These are phyloP conservation scores for Suhomyces maxii DNA, from an alignment of 1,139 yeast species.

Conservation along the genomic window DNA sequence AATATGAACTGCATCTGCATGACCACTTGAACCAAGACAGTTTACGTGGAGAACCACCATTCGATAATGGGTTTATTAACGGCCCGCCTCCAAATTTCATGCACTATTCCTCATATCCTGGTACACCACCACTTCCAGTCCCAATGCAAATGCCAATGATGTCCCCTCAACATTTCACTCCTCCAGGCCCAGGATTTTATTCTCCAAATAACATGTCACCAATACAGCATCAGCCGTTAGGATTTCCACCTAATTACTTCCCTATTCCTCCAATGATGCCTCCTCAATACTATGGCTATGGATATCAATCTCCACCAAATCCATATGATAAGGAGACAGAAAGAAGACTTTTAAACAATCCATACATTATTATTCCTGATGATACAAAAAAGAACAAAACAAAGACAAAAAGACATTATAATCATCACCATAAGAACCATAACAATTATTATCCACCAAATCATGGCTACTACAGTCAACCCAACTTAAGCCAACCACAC, in stretches of 20 bases:
- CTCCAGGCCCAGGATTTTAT: conserved; percentile 1
- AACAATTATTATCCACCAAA: neutral
- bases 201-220: conserved; percentile 2
- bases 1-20: too few relatives aligned
- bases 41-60: neutral
- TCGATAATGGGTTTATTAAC: neutral
- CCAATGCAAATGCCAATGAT: conserved; percentile 4
- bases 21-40: too few relatives aligned
- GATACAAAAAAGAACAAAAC: conserved; percentile 9
- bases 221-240: conserved; percentile 6
- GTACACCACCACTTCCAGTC: conserved; percentile 1
- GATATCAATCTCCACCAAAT: conserved; percentile 2
- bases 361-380: conserved; percentile 33
- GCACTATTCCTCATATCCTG: conserved; percentile 1
- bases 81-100: conserved; percentile 1
- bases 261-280: conserved; percentile 5
- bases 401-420: conserved; percentile 2
- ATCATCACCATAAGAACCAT: neutral
- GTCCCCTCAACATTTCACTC: conserved; percentile 2
- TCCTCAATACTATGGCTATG: conserved; percentile 4
- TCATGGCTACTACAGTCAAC: neutral
- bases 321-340: conserved; percentile 31
- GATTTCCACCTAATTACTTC: conserved; percentile 5
- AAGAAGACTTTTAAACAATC: conserved; percentile 31
- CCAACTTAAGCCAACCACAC: neutral